Conservation (phyloP, 192 early-diverging fungal species). For the Backusella tarrabulga region DNA sequence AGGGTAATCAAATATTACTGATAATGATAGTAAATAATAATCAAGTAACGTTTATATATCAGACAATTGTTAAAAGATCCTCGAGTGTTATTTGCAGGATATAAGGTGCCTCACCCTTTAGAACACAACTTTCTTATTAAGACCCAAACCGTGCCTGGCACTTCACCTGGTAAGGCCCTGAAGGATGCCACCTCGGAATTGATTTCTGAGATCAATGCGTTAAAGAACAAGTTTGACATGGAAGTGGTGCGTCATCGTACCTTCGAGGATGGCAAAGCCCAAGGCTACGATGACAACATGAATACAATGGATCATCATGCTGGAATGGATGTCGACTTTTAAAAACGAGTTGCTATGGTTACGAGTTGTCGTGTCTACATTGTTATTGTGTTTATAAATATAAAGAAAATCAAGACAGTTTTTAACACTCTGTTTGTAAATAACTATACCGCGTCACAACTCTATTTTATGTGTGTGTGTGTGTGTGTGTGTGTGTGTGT, state of each 20-base stretch:
- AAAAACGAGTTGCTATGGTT: slow-evolving; percentile 13
- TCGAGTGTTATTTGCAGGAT: slow-evolving; percentile 94
- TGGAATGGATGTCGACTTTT: slow-evolving; percentile 67
- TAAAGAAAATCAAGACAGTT: not conserved
- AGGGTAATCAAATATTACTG: slow-evolving; percentile 56
- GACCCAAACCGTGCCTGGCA: slow-evolving; percentile 87
- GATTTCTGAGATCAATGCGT: slow-evolving; percentile 70
- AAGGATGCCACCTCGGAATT: slow-evolving; percentile 75
- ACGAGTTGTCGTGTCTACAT: not conserved
- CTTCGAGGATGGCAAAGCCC: slow-evolving; percentile 31
- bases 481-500: not conserved
- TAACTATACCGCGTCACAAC: not conserved
- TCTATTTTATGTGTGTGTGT: not conserved
- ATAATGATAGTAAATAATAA: not conserved
- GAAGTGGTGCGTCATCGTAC: slow-evolving; percentile 37
- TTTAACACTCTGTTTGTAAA: not conserved
- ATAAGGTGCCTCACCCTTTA: slow-evolving; percentile 95
- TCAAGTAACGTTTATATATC: slow-evolving; percentile 3
- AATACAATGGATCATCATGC: slow-evolving; percentile 32
- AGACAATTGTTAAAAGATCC: slow-evolving; percentile 88
- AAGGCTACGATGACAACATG: slow-evolving; percentile 34
- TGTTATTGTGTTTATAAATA: not conserved
- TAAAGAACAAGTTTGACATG: slow-evolving; percentile 84
- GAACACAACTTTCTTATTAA: slow-evolving; percentile 91
- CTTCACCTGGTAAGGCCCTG: slow-evolving; percentile 81